A percentile compares a stretch with the other conserved stretches of the same genome.
Evolutionary conservation across 2,329 filamentous ascomycete species (phyloP).

Genomic region (Trichoderma cornu-damae): DNA sequence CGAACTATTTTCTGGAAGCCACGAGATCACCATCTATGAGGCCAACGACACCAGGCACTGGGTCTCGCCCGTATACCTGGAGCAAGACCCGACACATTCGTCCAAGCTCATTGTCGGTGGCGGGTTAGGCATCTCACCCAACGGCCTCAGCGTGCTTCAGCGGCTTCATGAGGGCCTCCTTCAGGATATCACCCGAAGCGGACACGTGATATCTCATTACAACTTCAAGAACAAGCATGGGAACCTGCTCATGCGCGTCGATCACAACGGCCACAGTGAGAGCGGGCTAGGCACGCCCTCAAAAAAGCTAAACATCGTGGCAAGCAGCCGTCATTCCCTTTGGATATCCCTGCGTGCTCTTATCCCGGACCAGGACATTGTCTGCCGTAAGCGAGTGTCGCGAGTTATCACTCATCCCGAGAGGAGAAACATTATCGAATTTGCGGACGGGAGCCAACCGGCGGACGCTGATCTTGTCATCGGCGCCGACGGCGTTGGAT

Average conservation of each 20-base stretch:
- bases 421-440: constrained; percentile 22
- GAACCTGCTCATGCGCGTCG: constrained; percentile 21
- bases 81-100: constrained; percentile 23
- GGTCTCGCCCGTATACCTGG: constrained; percentile 20
- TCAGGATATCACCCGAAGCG: constrained; percentile 23
- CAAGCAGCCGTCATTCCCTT: constrained; percentile 24
- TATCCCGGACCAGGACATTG: constrained; percentile 22
- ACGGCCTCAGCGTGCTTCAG: constrained; percentile 25
- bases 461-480: constrained; percentile 26
- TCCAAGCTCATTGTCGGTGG: constrained; percentile 26
- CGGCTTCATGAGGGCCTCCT: constrained; percentile 25
- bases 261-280: constrained; percentile 13
- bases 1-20: neutral
- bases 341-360: constrained; percentile 24
- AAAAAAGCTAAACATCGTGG: constrained; percentile 22
- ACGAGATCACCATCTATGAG: constrained; percentile 26
- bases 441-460: constrained; percentile 23
- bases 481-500: constrained; percentile 26
- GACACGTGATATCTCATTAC: constrained; percentile 23
- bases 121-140: constrained; percentile 25
- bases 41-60: constrained; percentile 23
- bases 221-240: constrained; percentile 26
- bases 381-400: constrained; percentile 23
- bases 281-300: neutral
- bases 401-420: constrained; percentile 20